These are phyloP conservation scores for Sarocladiaceae sp. DNA, from an alignment of 2,329 filamentous ascomycete genomes.

Conservation along the genomic window DNA sequence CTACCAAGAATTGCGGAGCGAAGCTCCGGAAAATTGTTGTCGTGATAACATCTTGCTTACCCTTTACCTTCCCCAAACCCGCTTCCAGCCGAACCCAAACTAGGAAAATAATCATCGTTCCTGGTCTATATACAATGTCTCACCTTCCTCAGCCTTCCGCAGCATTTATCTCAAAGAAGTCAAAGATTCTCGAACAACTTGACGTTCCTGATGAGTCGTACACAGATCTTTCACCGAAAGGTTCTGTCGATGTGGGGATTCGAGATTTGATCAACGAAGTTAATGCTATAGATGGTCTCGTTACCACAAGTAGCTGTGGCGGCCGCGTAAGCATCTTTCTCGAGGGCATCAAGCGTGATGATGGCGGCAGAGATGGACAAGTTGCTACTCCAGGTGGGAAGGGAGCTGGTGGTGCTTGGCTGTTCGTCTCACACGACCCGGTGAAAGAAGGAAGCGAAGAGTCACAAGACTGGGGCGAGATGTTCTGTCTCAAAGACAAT, in stretches of 20 bases:
- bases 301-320: conserved; percentile 91
- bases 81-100: neutral
- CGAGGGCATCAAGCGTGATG: conserved; percentile 59
- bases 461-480: conserved; percentile 25
- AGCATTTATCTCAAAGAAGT: conserved; percentile 60
- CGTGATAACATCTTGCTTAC: neutral
- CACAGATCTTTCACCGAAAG: conserved; percentile 83
- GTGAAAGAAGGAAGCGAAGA: conserved; percentile 32
- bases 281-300: conserved; percentile 69
- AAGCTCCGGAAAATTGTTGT: neutral
- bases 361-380: conserved; percentile 18
- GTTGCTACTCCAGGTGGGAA: conserved; percentile 73
- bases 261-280: conserved; percentile 73
- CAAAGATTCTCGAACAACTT: conserved; percentile 67
- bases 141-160: conserved; percentile 26
- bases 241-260: conserved; percentile 76
- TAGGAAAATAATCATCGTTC: neutral
- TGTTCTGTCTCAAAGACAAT: conserved; percentile 20
- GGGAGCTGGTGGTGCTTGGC: conserved; percentile 77
- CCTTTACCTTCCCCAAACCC: neutral
- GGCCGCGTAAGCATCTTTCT: conserved; percentile 84
- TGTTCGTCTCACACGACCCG: conserved; percentile 83
- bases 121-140: conserved; percentile 20
- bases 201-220: conserved; percentile 66
- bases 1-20: neutral